A percentile compares a stretch with the other conserved stretches of the same genome.
These are phyloP conservation scores for Gossypium trilobum DNA, from an alignment of 441 rosid genomes.

Conservation along the genomic window DNA sequence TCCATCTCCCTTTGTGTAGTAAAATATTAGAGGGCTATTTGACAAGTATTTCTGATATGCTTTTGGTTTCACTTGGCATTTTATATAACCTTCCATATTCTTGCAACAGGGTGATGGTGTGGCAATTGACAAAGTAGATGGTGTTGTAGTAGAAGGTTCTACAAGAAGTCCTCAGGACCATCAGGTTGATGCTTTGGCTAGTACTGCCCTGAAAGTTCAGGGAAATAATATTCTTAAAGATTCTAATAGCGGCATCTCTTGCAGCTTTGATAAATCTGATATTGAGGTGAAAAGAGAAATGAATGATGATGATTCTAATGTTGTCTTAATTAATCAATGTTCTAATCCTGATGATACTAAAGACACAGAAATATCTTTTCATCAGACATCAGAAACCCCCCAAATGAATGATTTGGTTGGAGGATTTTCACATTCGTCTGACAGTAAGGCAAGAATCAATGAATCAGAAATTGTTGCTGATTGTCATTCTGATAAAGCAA, in stretches of 20 bases:
- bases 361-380: constrained; percentile 19
- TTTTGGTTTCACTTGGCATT: constrained; percentile 1
- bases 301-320: constrained; percentile 22
- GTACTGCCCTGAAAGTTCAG: constrained; percentile 23
- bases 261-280: constrained; percentile 21
- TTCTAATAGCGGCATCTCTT: constrained; percentile 17
- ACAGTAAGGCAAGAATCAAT: constrained; percentile 27
- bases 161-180: constrained; percentile 28
- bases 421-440: constrained; percentile 28
- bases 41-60: not conserved
- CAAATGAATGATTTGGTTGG: constrained; percentile 24
- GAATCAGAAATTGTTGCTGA: constrained; percentile 34
- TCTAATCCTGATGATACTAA: constrained; percentile 30
- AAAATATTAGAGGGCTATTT: constrained; percentile 5
- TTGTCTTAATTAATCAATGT: constrained; percentile 22
- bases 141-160: constrained; percentile 24
- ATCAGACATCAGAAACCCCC: constrained; percentile 27
- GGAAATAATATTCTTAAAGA: constrained; percentile 26
- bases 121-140: constrained; percentile 23
- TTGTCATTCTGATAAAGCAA: constrained; percentile 26
- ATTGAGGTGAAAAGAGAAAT: constrained; percentile 28
- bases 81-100: constrained; percentile 18
- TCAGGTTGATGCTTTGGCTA: constrained; percentile 19
- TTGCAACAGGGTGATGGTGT: constrained; percentile 35
- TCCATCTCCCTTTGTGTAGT: not conserved